Evolutionary conservation across 2,329 filamentous ascomycete genomes (phyloP).

Genomic region (Fusarium sp.): DNA sequence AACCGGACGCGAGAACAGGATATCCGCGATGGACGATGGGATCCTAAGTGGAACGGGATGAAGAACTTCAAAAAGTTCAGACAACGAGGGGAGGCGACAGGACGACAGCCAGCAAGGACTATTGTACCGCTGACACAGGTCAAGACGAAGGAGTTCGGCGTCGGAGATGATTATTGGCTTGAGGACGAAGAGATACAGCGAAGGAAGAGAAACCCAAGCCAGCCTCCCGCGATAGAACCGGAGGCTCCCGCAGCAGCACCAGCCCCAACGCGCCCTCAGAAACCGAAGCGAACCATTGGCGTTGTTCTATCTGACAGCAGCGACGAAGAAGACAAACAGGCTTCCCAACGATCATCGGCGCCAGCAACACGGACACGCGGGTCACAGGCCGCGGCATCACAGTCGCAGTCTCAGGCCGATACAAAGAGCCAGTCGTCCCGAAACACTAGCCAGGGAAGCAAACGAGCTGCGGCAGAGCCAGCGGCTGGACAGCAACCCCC

Average conservation of each 20-base stretch:
- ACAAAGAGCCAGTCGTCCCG: constrained; percentile 50
- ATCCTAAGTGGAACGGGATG: constrained; percentile 91
- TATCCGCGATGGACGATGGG: constrained; percentile 76
- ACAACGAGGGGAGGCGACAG: constrained; percentile 65
- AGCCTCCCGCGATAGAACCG: constrained; percentile 43
- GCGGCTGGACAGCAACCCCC: constrained; percentile 49
- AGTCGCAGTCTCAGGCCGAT: constrained; percentile 51
- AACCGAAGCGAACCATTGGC: constrained; percentile 42
- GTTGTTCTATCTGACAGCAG: constrained; percentile 57
- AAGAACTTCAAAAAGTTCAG: constrained; percentile 97
- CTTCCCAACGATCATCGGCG: constrained; percentile 10
- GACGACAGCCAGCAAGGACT: constrained; percentile 63
- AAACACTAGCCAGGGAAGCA: constrained; percentile 50
- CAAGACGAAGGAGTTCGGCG: constrained; percentile 78
- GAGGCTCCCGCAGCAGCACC: constrained; percentile 30
- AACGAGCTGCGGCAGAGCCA: constrained; percentile 54
- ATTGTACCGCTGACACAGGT: constrained; percentile 82
- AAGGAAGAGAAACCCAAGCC: constrained; percentile 50
- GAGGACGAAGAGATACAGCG: constrained; percentile 62
- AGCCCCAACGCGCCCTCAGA: constrained; percentile 26
- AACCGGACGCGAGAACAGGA: constrained; percentile 63
- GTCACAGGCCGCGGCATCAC: constrained; percentile 44
- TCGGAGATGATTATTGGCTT: constrained; percentile 84
- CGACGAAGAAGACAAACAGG: constrained; percentile 50
- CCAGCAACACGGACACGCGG: constrained; percentile 45